These are phyloP conservation scores for Fusarium coffeatum DNA, from an alignment of 2,329 filamentous ascomycete genomes.

Conservation along the genomic window DNA sequence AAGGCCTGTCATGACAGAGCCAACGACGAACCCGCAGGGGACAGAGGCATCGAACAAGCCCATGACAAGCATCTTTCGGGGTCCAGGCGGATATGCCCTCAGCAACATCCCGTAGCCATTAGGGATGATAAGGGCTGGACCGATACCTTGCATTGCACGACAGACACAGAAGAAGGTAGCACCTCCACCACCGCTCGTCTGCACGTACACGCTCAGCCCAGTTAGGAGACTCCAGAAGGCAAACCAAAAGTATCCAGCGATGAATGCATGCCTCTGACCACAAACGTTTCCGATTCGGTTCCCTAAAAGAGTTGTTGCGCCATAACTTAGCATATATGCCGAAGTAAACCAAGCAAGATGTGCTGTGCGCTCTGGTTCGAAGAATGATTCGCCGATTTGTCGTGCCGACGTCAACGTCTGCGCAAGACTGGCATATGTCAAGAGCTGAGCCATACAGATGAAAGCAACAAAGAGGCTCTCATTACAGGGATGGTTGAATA, in stretches of 20 bases:
- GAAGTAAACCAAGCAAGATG: slow-evolving; percentile 44
- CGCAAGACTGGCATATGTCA: slow-evolving; percentile 42
- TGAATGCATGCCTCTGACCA: slow-evolving; percentile 40
- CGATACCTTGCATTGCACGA: slow-evolving; percentile 44
- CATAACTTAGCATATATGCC: slow-evolving; percentile 41
- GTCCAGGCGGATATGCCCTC: slow-evolving; percentile 43
- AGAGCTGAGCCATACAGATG: slow-evolving; percentile 44
- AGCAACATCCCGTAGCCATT: slow-evolving; percentile 42
- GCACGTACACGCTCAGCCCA: slow-evolving; percentile 38
- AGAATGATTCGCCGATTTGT: slow-evolving; percentile 39
- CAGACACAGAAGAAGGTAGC: slow-evolving; percentile 42
- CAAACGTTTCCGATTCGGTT: slow-evolving; percentile 43
- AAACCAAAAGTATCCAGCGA: slow-evolving; percentile 44
- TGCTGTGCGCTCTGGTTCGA: slow-evolving; percentile 33
- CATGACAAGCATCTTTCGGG: slow-evolving; percentile 41
- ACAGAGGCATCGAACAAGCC: slow-evolving; percentile 42
- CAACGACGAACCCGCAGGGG: slow-evolving; percentile 42
- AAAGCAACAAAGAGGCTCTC: slow-evolving; percentile 41
- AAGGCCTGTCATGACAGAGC: slow-evolving; percentile 43
- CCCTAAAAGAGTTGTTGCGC: slow-evolving; percentile 36
- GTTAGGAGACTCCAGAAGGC: slow-evolving; percentile 44
- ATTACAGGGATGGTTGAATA: slow-evolving; percentile 45
- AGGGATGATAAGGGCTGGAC: slow-evolving; percentile 40
- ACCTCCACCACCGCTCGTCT: slow-evolving; percentile 16
- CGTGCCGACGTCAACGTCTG: slow-evolving; percentile 42